A percentile compares a stretch with the other conserved stretches of the same genome.
phyloP scores from a whole-genome alignment of 179 eudicot species.

The Gypsophila paniculata region DNA sequence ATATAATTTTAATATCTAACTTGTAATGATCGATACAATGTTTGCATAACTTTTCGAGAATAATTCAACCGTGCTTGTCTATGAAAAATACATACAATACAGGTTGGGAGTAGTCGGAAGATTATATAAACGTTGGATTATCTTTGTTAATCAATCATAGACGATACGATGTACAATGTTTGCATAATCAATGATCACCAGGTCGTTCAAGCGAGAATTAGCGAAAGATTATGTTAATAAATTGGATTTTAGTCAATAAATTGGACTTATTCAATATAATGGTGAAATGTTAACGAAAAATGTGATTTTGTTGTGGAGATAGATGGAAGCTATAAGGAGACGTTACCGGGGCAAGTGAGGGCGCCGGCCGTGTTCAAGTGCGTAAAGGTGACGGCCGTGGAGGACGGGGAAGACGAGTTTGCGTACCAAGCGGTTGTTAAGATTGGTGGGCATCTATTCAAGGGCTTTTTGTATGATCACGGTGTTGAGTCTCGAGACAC shows the following conservation, averaged over 20 bases:
- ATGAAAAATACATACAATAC: no score
- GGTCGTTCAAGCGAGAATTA: no score
- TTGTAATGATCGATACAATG: no score
- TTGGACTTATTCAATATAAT: background rate
- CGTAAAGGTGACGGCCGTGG: slow-evolving; percentile 65
- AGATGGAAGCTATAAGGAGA: slow-evolving; percentile 68
- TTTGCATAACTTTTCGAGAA: no score
- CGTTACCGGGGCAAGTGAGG: slow-evolving; percentile 75
- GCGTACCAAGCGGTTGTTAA: slow-evolving; percentile 82
- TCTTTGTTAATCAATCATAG: background rate
- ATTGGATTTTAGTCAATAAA: no score
- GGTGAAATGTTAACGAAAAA: background rate
- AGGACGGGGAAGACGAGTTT: slow-evolving; percentile 68
- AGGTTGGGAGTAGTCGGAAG: no score
- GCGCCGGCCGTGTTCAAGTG: slow-evolving; percentile 90
- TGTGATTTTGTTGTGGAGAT: slow-evolving; percentile 15
- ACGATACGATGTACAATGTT: no score
- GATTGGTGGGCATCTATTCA: slow-evolving; percentile 83
- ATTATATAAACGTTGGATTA: background rate
- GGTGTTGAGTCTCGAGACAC: slow-evolving; percentile 57
- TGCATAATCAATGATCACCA: no score
- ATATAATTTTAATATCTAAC: no score
- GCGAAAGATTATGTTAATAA: no score
- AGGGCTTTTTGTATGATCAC: slow-evolving; percentile 87
- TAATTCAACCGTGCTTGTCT: no score